phyloP scores from a whole-genome alignment of 2,329 filamentous ascomycete species.

The Cercospora sesami region DNA sequence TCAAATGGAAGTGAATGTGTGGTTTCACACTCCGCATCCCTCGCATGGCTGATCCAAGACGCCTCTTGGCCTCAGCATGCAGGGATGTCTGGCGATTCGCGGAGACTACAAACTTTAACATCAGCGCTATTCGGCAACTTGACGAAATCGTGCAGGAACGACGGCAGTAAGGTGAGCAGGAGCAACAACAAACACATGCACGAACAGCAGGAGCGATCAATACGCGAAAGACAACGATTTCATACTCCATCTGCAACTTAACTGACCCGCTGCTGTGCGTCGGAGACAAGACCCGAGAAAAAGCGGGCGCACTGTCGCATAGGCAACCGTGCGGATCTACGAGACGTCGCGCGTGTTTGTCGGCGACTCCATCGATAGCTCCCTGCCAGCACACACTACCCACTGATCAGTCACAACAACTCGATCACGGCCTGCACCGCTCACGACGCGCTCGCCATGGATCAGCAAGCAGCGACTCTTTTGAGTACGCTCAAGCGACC shows the following conservation, averaged over 20 bases:
- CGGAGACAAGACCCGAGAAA: neutral
- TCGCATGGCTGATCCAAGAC: neutral
- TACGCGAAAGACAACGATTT: neutral
- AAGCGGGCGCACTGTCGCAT: neutral
- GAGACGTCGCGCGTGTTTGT: neutral
- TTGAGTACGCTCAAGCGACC: slow-evolving; percentile 58
- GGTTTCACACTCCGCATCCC: neutral
- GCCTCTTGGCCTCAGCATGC: neutral
- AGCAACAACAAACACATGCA: neutral
- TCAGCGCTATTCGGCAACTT: neutral
- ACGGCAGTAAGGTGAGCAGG: neutral
- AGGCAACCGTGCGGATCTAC: neutral
- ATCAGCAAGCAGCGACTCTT: slow-evolving; percentile 57
- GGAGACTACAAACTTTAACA: neutral
- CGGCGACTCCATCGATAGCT: neutral
- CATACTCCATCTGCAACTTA: neutral
- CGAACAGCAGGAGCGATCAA: neutral
- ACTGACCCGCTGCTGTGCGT: neutral
- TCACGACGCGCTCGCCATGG: slow-evolving; percentile 47
- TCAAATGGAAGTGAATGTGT: neutral
- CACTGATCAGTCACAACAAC: slow-evolving; percentile 2
- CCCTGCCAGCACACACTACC: neutral
- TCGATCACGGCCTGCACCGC: neutral
- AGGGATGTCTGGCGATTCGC: neutral
- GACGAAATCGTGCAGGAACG: neutral